A percentile compares a stretch with the other conserved stretches of the same genome.
Evolutionary conservation across 306 rosid genomes (phyloP).

Genomic region (Quercus agrifolia): DNA sequence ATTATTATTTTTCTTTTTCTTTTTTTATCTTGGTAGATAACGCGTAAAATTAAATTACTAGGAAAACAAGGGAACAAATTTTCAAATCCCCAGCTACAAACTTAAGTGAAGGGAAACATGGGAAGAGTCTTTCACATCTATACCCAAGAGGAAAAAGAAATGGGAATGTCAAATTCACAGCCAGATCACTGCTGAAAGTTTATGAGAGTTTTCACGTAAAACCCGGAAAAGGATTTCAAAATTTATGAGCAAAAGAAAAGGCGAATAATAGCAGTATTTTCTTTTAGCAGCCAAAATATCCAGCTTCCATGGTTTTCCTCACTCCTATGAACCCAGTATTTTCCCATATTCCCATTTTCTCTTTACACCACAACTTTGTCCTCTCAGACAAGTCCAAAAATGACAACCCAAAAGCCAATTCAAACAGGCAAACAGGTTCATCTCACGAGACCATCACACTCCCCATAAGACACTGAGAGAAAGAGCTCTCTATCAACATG

Average conservation of each 20-base stretch:
- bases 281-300: neutral
- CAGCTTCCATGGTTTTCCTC: neutral
- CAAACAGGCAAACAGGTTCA: neutral
- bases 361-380: neutral
- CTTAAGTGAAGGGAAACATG: too few relatives aligned
- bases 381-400: neutral
- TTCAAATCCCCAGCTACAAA: neutral
- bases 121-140: neutral
- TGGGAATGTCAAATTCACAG: neutral
- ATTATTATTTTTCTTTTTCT: neutral
- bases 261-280: neutral
- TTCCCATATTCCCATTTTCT: neutral
- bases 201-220: neutral
- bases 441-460: neutral
- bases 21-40: neutral
- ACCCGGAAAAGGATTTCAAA: too few relatives aligned
- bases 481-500: neutral
- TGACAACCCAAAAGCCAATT: neutral
- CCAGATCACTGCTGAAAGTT: neutral
- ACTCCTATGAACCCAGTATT: neutral
- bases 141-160: neutral
- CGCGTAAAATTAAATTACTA: neutral
- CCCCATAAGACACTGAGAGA: neutral
- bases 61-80: neutral
- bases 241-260: neutral